These are phyloP conservation scores for Rutidosis leptorrhynchoides DNA, from an alignment of 129 eudicot genomes.

Conservation along the genomic window DNA sequence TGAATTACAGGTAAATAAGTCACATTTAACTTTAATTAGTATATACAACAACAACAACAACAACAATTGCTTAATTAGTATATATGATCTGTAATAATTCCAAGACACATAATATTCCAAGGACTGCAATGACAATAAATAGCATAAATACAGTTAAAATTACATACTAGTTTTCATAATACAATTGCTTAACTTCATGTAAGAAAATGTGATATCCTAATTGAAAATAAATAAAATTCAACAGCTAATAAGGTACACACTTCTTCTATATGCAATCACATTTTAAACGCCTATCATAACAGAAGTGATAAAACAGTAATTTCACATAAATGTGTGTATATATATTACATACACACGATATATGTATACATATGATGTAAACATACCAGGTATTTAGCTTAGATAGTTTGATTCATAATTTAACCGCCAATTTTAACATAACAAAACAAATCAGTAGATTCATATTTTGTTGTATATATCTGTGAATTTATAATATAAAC, in stretches of 20 bases:
- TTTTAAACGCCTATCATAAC: conserved; percentile 5
- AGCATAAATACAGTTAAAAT: not conserved
- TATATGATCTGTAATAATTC: too few species aligned
- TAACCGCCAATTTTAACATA: conserved; percentile 1
- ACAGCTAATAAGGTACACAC: not conserved
- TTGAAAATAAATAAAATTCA: conserved; percentile 9
- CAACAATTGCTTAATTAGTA: too few species aligned
- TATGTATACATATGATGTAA: not conserved
- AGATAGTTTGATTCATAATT: conserved; percentile 19
- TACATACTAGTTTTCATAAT: not conserved
- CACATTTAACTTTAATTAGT: too few species aligned
- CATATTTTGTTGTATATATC: not conserved
- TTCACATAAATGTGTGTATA: not conserved
- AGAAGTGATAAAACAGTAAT: not conserved
- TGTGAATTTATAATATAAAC: not conserved
- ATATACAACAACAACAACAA: too few species aligned
- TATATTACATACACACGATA: too few species aligned
- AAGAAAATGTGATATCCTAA: not conserved
- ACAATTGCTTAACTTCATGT: conserved; percentile 9
- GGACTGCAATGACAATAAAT: not conserved
- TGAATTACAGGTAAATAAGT: too few species aligned
- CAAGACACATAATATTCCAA: conserved; percentile 3
- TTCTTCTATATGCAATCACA: not conserved
- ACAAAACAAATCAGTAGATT: not conserved
- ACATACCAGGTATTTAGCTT: conserved; percentile 62